phyloP scores from a whole-genome alignment of 352 stramenopile species.

The Phytophthora hybrid region DNA sequence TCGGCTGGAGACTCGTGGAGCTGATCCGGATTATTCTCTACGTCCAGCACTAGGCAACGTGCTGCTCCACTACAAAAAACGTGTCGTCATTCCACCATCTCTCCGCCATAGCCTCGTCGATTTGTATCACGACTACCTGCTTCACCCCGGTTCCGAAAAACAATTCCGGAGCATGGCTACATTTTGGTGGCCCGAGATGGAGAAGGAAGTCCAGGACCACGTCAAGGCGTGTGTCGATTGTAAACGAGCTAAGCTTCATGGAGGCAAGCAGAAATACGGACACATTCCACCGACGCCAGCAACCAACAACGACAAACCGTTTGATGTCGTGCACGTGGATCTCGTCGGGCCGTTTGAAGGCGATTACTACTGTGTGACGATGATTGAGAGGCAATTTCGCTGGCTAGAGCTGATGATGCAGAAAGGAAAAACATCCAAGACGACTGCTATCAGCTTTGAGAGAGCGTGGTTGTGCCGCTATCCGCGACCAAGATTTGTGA shows the following conservation, averaged over 20 bases:
- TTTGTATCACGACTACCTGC: constrained; percentile 15
- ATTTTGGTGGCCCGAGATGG: constrained; percentile 22
- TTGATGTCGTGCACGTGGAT: constrained; percentile 1
- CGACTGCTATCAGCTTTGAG: background rate
- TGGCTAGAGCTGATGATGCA: background rate
- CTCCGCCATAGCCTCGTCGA: background rate
- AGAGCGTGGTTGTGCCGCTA: background rate
- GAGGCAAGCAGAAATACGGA: no score
- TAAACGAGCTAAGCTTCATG: background rate
- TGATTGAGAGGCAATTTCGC: background rate
- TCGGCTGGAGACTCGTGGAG: background rate
- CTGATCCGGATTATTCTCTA: constrained; percentile 13
- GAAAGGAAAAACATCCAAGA: background rate
- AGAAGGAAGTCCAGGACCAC: background rate
- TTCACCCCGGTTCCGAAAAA: constrained; percentile 14
- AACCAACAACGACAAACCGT: background rate
- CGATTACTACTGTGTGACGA: constrained; percentile 9
- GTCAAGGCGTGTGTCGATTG: background rate
- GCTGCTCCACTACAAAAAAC: constrained; percentile 11
- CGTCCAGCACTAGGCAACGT: background rate
- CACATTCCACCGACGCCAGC: background rate
- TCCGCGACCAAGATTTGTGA: background rate
- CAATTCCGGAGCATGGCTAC: constrained; percentile 6
- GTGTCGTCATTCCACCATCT: constrained; percentile 6
- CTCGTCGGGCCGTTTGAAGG: background rate